A percentile compares a stretch with the other conserved stretches of the same genome.
These are phyloP conservation scores for Eucalyptus pauciflora DNA, from an alignment of 345 rosid genomes.

Conservation along the genomic window DNA sequence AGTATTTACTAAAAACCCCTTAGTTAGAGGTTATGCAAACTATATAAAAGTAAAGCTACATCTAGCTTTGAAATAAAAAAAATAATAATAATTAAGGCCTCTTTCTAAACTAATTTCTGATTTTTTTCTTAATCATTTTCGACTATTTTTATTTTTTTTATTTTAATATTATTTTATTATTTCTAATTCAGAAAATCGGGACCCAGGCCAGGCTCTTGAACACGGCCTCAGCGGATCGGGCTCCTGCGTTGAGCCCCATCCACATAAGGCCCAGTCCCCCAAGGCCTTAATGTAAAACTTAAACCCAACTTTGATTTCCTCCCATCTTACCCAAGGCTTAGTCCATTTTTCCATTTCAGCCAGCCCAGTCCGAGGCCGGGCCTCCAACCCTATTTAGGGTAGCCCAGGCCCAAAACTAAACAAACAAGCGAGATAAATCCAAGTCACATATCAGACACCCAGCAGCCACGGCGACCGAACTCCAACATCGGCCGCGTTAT, in stretches of 20 bases:
- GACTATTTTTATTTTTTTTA: fast-evolving
- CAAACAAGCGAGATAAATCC: neutral
- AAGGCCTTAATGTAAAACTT: neutral
- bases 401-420: neutral
- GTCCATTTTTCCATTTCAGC: neutral
- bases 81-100: too few relatives aligned
- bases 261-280: neutral
- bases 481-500: too few relatives aligned
- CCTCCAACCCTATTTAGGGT: neutral
- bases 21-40: too few relatives aligned
- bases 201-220: neutral
- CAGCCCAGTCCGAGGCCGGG: too few relatives aligned
- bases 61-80: too few relatives aligned
- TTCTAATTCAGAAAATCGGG: neutral
- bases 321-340: neutral
- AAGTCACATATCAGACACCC: neutral
- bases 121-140: too few relatives aligned
- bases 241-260: neutral
- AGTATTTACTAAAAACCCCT: too few relatives aligned
- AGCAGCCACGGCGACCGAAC: too few relatives aligned
- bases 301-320: neutral
- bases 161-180: too few relatives aligned
- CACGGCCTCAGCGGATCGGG: neutral
- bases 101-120: too few relatives aligned
- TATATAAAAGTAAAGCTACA: too few relatives aligned